phyloP scores from a whole-genome alignment of 257 asterid species.

The Solanum arcanum region DNA sequence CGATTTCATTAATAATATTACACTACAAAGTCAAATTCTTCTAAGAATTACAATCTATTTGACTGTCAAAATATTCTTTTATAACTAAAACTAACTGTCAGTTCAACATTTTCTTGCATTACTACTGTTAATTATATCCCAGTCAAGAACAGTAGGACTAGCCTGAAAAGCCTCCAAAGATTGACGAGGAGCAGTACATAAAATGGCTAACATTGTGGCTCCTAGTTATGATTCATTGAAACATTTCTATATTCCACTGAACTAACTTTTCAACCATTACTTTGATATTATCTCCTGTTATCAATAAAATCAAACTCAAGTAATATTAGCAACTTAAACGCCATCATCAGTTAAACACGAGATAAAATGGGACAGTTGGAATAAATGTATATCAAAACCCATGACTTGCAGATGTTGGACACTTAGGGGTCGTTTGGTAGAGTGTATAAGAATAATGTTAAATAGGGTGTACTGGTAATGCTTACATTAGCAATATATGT shows the following conservation, averaged over 20 bases:
- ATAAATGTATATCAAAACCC: background rate
- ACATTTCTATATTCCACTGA: background rate
- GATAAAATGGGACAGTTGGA: background rate
- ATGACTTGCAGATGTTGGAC: background rate
- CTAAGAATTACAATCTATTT: background rate
- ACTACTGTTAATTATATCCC: background rate
- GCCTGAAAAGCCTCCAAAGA: background rate
- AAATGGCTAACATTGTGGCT: background rate
- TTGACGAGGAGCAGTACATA: background rate
- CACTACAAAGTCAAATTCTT: background rate
- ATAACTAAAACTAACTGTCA: background rate
- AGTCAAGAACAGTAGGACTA: background rate
- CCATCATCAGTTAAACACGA: background rate
- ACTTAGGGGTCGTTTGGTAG: too few relatives aligned
- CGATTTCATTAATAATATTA: background rate
- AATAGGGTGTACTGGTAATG: too few relatives aligned
- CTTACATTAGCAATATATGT: too few relatives aligned
- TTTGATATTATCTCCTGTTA: background rate
- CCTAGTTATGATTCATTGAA: background rate
- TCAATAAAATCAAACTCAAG: background rate
- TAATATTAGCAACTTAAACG: background rate
- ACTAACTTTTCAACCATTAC: background rate
- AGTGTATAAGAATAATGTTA: too few relatives aligned
- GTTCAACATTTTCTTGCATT: background rate
- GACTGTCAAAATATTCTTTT: background rate